Evolutionary conservation across 2,329 filamentous ascomycete genomes (phyloP).

Genomic region (Alternaria viburni): DNA sequence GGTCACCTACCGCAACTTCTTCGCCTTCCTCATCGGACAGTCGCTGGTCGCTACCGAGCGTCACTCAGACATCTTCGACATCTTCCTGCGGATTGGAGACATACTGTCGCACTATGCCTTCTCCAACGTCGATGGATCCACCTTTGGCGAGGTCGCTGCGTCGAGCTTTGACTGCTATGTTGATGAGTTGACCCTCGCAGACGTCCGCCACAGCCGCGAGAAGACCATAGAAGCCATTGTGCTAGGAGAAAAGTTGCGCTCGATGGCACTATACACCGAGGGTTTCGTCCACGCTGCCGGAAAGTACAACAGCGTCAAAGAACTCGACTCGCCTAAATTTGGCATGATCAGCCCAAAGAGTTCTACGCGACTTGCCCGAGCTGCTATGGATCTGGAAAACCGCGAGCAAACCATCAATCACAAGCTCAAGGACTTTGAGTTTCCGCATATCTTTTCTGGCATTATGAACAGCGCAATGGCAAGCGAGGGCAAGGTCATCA

Average conservation of each 20-base stretch:
- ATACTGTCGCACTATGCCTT: conserved; percentile 65
- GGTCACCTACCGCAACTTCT: conserved; percentile 67
- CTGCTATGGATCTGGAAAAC: conserved; percentile 78
- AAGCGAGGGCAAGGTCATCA: conserved; percentile 75
- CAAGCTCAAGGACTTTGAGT: conserved; percentile 87
- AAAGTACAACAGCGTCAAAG: conserved; percentile 76
- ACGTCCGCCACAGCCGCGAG: conserved; percentile 81
- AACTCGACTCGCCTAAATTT: conserved; percentile 72
- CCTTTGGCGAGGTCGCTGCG: conserved; percentile 66
- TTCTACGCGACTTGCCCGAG: conserved; percentile 79
- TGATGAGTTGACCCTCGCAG: conserved; percentile 76
- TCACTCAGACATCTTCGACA: conserved; percentile 62
- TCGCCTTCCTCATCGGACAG: conserved; percentile 68
- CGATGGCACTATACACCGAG: conserved; percentile 82
- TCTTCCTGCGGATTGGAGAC: conserved; percentile 66
- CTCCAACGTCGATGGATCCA: conserved; percentile 66
- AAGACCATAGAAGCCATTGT: conserved; percentile 89
- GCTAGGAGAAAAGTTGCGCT: conserved; percentile 87
- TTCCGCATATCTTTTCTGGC: conserved; percentile 86
- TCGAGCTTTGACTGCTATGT: conserved; percentile 76
- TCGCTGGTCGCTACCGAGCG: conserved; percentile 65
- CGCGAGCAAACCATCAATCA: conserved; percentile 73
- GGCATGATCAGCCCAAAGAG: conserved; percentile 73
- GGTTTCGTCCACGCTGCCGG: conserved; percentile 91
- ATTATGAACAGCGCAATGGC: conserved; percentile 83